Conservation (phyloP, 2,329 filamentous ascomycete species). For the Microcera coccophila region DNA sequence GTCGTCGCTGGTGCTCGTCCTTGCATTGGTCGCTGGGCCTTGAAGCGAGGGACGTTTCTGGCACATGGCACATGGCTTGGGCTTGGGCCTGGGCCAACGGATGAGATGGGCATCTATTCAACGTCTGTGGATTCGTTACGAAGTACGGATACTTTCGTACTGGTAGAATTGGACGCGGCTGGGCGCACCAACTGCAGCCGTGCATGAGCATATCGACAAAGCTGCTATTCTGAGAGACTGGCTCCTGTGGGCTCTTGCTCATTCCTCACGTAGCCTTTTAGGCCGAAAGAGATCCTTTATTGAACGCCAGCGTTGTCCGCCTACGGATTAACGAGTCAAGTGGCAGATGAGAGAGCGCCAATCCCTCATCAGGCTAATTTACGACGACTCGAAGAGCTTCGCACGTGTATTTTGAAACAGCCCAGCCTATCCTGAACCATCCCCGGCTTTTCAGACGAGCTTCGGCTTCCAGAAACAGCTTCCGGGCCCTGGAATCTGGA, state of each 20-base stretch:
- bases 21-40: conserved; percentile 8
- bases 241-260: neutral
- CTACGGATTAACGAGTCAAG: neutral
- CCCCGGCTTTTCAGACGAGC: too few relatives aligned
- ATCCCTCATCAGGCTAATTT: neutral
- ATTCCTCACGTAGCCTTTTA: too few relatives aligned
- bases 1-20: conserved; percentile 1
- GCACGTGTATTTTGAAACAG: neutral
- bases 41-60: conserved; percentile 1
- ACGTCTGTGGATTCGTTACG: neutral
- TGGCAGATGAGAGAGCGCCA: neutral
- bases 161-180: conserved; percentile 3
- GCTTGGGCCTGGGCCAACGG: conserved; percentile 8
- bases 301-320: neutral
- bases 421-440: too few relatives aligned
- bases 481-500: too few relatives aligned
- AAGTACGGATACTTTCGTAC: too few relatives aligned
- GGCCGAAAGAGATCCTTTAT: too few relatives aligned
- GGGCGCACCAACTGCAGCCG: neutral
- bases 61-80: neutral
- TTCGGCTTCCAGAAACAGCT: too few relatives aligned
- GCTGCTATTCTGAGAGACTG: neutral
- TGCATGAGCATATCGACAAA: neutral
- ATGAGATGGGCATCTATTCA: conserved; percentile 3
- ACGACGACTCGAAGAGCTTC: neutral